Conservation (phyloP, 768 basidiomycete genomes). For the Lenzites betulinus region DNA sequence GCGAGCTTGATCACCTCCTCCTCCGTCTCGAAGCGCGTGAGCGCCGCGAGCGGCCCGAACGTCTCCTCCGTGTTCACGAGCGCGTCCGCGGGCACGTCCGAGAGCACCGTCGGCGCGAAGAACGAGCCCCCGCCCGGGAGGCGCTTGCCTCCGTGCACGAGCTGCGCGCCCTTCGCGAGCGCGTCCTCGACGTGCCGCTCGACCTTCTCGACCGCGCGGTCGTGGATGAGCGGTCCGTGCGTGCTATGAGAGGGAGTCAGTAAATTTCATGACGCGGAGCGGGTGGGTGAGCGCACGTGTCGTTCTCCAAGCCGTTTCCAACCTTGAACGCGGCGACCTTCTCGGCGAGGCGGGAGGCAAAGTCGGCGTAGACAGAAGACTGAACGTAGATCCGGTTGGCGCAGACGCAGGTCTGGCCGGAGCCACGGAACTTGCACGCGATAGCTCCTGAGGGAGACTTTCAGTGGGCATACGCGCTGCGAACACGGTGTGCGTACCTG, state of each 20-base stretch:
- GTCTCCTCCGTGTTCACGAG: constrained; percentile 83
- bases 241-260: constrained; percentile 50
- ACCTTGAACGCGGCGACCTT: constrained; percentile 82
- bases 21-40: constrained; percentile 91
- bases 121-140: constrained; percentile 61
- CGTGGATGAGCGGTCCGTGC: constrained; percentile 94
- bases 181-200: constrained; percentile 87
- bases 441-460: constrained; percentile 56
- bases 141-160: constrained; percentile 86
- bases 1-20: constrained; percentile 88
- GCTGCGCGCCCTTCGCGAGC: constrained; percentile 77
- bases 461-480: too few relatives aligned
- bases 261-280: not conserved
- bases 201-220: constrained; percentile 84
- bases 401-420: constrained; percentile 85
- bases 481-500: constrained; percentile 46
- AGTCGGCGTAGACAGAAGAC: constrained; percentile 88
- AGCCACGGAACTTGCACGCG: constrained; percentile 75
- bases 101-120: constrained; percentile 87
- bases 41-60: constrained; percentile 88
- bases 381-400: constrained; percentile 95
- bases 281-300: constrained; percentile 52
- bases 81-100: constrained; percentile 74
- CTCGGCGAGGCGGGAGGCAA: constrained; percentile 83
- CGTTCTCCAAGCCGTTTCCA: constrained; percentile 82